phyloP scores from a whole-genome alignment of 2,329 filamentous ascomycete genomes.

The Didymella keratinophila region DNA sequence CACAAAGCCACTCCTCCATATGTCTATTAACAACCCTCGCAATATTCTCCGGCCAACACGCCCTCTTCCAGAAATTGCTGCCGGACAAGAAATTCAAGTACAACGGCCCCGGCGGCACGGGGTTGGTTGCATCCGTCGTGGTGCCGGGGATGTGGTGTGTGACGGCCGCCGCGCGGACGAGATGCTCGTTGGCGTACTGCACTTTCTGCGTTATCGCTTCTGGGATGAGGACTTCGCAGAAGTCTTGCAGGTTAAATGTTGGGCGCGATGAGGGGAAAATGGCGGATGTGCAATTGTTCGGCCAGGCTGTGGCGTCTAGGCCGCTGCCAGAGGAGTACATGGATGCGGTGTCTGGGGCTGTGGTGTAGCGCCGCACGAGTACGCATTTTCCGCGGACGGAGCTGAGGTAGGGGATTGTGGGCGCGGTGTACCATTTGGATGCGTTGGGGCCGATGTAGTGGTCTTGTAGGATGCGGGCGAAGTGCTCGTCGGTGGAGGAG shows the following conservation, averaged over 20 bases:
- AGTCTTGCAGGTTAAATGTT: constrained; percentile 84
- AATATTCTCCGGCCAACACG: constrained; percentile 93
- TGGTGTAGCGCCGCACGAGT: constrained; percentile 79
- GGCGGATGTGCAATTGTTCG: constrained; percentile 85
- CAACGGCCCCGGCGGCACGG: constrained; percentile 66
- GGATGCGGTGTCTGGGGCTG: constrained; percentile 45
- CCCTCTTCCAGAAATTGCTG: constrained; percentile 91
- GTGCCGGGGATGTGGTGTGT: constrained; percentile 51
- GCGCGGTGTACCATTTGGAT: constrained; percentile 77
- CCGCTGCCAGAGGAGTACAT: constrained; percentile 54
- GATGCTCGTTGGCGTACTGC: constrained; percentile 73
- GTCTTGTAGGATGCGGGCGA: constrained; percentile 74
- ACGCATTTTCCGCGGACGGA: constrained; percentile 84
- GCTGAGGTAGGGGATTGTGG: constrained; percentile 76
- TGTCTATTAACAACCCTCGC: constrained; percentile 87
- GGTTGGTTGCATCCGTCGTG: constrained; percentile 50
- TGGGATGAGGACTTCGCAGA: constrained; percentile 83
- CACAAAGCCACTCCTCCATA: constrained; percentile 66
- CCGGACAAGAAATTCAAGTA: constrained; percentile 91
- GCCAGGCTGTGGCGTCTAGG: constrained; percentile 73
- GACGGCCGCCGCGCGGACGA: constrained; percentile 68
- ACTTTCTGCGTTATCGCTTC: constrained; percentile 84
- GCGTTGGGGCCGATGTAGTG: constrained; percentile 71
- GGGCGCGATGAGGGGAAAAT: constrained; percentile 64
- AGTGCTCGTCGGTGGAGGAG: constrained; percentile 77